These are phyloP conservation scores for Senecio squalidus DNA, from an alignment of 140 eudicot species.

Conservation along the genomic window DNA sequence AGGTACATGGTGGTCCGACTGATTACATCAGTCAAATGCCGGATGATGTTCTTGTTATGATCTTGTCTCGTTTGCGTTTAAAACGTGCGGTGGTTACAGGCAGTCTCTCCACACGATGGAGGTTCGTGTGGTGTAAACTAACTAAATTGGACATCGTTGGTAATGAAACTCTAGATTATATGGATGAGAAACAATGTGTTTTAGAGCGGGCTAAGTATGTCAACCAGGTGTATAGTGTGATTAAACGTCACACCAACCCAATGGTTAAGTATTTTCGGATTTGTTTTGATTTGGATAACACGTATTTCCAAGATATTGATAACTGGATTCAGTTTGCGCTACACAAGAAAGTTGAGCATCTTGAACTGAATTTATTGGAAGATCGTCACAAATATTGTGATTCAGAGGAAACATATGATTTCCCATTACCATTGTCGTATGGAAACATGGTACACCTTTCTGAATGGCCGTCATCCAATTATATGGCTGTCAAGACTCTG, in stretches of 20 bases:
- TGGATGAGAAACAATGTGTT: neutral
- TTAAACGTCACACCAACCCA: constrained; percentile 20
- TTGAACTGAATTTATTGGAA: neutral
- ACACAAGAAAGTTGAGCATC: neutral
- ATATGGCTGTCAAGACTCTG: neutral
- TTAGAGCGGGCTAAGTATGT: constrained; percentile 19
- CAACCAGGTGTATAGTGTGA: constrained; percentile 35
- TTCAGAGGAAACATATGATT: neutral
- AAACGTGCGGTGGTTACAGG: constrained; percentile 28
- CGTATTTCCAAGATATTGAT: constrained; percentile 14
- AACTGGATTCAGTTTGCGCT: neutral
- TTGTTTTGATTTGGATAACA: constrained; percentile 25
- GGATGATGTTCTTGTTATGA: constrained; percentile 34
- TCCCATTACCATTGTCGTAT: neutral
- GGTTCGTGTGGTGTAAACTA: constrained; percentile 27
- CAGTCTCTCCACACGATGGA: constrained; percentile 36
- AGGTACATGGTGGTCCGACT: neutral
- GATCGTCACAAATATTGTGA: neutral
- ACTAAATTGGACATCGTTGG: constrained; percentile 30
- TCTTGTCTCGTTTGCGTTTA: constrained; percentile 29
- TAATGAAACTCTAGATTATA: neutral
- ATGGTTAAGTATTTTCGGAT: constrained; percentile 20
- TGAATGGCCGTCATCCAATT: neutral
- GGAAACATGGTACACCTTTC: neutral
- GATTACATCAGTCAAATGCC: constrained; percentile 38